These are phyloP conservation scores for Talaromyces sp. DNA, from an alignment of 2,329 filamentous ascomycete species.

Conservation along the genomic window DNA sequence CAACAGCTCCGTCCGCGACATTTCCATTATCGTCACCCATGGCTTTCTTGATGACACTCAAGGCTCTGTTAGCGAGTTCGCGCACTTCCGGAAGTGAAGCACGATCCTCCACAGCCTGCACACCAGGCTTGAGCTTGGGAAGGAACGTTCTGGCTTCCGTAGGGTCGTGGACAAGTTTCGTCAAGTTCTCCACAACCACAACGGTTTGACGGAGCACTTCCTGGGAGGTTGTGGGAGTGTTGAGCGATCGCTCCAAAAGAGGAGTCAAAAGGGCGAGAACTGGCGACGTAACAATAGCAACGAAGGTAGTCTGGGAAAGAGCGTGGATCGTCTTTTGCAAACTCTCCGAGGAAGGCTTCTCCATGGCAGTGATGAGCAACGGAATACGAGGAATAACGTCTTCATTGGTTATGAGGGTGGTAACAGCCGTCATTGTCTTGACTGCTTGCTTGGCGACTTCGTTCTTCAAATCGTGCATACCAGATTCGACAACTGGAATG, in stretches of 20 bases:
- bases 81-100: conserved; percentile 94
- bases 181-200: conserved; percentile 96
- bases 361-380: conserved; percentile 89
- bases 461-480: conserved; percentile 94
- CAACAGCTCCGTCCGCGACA: conserved; percentile 52
- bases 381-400: conserved; percentile 91
- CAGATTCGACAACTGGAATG: conserved; percentile 85
- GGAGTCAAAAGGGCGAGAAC: conserved; percentile 93
- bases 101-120: conserved; percentile 81
- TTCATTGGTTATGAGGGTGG: conserved; percentile 89
- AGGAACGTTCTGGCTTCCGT: conserved; percentile 93
- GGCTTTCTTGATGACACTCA: conserved; percentile 86
- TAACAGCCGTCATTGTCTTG: conserved; percentile 87
- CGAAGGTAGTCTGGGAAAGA: conserved; percentile 96
- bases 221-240: conserved; percentile 85
- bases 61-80: conserved; percentile 77
- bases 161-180: conserved; percentile 94
- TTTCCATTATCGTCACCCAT: conserved; percentile 68
- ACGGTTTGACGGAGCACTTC: conserved; percentile 94
- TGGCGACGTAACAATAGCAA: conserved; percentile 91
- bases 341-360: conserved; percentile 83
- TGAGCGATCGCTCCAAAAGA: conserved; percentile 88
- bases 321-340: conserved; percentile 96
- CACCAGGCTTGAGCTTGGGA: conserved; percentile 89
- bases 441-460: conserved; percentile 84